Evolutionary conservation across 129 eudicot genomes (phyloP).

Genomic region (Scalesia atractyloides): DNA sequence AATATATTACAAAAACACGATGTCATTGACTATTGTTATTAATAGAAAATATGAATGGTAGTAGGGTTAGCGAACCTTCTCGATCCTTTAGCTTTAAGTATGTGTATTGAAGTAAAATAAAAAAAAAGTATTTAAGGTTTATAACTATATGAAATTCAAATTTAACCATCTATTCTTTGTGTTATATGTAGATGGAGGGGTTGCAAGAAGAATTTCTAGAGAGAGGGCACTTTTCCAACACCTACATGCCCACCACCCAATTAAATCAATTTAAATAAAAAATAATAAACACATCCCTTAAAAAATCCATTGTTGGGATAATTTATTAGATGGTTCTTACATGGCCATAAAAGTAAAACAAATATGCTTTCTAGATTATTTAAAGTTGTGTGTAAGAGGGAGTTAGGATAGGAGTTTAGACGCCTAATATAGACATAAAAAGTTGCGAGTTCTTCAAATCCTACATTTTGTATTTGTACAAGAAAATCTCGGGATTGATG

Average conservation of each 20-base stretch:
- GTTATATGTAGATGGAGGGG: constrained; percentile 52
- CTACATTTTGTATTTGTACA: too few species aligned
- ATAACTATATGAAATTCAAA: neutral
- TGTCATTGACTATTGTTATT: too few species aligned
- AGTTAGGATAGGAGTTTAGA: neutral
- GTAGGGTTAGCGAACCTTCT: too few species aligned
- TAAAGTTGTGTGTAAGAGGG: neutral
- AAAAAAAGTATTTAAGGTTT: too few species aligned
- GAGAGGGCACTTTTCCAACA: constrained; percentile 36
- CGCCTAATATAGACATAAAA: too few species aligned
- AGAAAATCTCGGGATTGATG: too few species aligned
- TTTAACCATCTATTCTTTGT: neutral
- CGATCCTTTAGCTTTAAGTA: too few species aligned
- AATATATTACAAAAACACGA: too few species aligned
- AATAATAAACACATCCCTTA: neutral
- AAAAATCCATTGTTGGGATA: neutral
- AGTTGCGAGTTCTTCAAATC: too few species aligned
- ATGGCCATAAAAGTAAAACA: neutral
- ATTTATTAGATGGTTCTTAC: neutral
- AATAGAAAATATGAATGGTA: too few species aligned
- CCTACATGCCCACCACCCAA: constrained; percentile 35
- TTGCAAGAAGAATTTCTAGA: constrained; percentile 39
- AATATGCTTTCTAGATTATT: neutral
- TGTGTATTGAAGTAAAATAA: too few species aligned
- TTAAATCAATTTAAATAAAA: constrained; percentile 35